phyloP scores from a whole-genome alignment of 108 stramenopile genomes.

The Seminavis robusta region DNA sequence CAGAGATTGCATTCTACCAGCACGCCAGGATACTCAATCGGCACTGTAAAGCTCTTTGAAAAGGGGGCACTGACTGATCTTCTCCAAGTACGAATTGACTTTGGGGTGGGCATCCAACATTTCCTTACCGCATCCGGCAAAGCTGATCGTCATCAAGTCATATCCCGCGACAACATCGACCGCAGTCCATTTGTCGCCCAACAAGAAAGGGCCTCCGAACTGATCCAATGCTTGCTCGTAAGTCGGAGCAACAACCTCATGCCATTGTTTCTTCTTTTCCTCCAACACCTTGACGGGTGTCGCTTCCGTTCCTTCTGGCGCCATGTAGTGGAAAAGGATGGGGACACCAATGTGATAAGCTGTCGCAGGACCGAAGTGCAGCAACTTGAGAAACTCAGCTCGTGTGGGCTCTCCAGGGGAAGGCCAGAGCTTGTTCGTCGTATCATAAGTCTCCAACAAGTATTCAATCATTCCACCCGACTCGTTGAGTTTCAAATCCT shows the following conservation, averaged over 20 bases:
- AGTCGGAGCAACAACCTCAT: background rate
- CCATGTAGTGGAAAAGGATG: background rate
- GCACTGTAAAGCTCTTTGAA: background rate
- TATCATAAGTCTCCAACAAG: background rate
- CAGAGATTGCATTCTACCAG: too few species aligned
- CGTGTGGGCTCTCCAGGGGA: background rate
- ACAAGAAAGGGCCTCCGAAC: background rate
- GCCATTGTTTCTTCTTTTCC: background rate
- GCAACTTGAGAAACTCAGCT: background rate
- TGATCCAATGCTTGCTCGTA: background rate
- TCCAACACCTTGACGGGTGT: constrained; percentile 1
- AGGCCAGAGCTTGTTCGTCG: background rate
- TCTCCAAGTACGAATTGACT: background rate
- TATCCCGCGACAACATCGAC: background rate
- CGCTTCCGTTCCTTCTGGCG: background rate
- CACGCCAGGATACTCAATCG: too few species aligned
- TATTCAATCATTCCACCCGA: background rate
- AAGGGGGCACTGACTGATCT: background rate
- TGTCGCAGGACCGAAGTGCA: constrained; percentile 1
- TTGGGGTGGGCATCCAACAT: constrained; percentile 1
- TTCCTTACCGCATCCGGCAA: background rate
- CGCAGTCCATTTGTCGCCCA: background rate
- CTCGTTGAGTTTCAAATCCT: background rate
- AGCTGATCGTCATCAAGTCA: background rate
- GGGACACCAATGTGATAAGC: background rate